Conservation (phyloP, 169 alveolate genomes). For the Plasmodium ovale region DNA sequence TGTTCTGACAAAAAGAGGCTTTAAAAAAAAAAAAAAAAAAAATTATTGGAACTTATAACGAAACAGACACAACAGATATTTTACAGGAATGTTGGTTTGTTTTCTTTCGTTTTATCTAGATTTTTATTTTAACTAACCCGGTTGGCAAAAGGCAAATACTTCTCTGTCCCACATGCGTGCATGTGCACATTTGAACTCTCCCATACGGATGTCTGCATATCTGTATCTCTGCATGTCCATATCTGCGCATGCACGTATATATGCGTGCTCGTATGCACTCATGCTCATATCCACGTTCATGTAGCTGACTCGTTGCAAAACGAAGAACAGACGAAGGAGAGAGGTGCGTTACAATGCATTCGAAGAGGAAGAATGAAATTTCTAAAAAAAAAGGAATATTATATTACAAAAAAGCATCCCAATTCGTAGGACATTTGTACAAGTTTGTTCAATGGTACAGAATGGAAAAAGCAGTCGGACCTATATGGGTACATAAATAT, state of each 20-base stretch:
- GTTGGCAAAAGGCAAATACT: too few relatives aligned
- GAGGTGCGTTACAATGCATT: background rate
- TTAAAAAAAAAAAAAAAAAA: too few relatives aligned
- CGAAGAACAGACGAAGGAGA: background rate
- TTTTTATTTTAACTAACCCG: too few relatives aligned
- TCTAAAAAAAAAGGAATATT: slow-evolving; percentile 6
- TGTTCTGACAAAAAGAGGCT: too few relatives aligned
- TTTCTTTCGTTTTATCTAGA: too few relatives aligned
- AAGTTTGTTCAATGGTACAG: slow-evolving; percentile 67
- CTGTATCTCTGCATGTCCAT: too few relatives aligned
- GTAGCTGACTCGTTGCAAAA: background rate
- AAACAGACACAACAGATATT: too few relatives aligned
- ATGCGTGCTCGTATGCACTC: background rate
- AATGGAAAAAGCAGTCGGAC: slow-evolving; percentile 61
- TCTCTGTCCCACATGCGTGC: too few relatives aligned
- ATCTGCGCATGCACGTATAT: background rate
- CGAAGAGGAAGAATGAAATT: background rate
- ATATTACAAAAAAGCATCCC: slow-evolving; percentile 40
- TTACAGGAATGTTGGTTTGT: too few relatives aligned
- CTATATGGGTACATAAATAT: slow-evolving; percentile 43
- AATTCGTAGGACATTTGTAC: slow-evolving; percentile 11
- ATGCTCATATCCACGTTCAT: background rate
- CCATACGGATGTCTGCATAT: too few relatives aligned
- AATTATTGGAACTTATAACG: too few relatives aligned
- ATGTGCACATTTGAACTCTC: too few relatives aligned